phyloP scores from a whole-genome alignment of 306 rosid species.

The Vachellia pachyceras region DNA sequence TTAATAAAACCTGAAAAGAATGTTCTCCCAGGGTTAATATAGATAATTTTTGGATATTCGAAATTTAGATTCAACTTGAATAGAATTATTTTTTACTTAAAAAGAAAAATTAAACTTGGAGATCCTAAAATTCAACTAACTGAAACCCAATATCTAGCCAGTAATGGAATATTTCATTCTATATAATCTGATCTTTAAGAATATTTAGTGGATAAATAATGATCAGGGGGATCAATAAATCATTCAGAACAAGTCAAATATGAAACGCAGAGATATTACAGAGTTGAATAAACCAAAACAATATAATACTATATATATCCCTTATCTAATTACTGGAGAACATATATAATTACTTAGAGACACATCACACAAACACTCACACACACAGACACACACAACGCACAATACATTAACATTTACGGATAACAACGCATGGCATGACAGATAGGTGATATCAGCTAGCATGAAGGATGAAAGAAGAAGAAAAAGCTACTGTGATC shows the following conservation, averaged over 20 bases:
- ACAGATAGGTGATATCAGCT: background rate
- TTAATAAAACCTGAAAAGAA: background rate
- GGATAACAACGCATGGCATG: background rate
- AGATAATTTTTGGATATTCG: background rate
- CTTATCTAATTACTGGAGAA: background rate
- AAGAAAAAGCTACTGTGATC: background rate
- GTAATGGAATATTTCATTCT: background rate
- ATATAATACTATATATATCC: background rate
- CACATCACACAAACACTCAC: no score
- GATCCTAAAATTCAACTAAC: background rate
- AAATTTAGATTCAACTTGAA: background rate
- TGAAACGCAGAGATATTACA: background rate
- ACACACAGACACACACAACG: background rate
- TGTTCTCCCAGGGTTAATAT: background rate
- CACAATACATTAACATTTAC: background rate
- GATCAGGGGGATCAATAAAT: background rate
- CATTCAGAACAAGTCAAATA: background rate
- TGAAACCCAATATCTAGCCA: background rate
- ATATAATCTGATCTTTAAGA: background rate
- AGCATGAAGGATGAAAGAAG: background rate
- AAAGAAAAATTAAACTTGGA: background rate
- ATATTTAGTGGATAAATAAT: background rate
- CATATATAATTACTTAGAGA: background rate
- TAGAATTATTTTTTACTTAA: background rate
- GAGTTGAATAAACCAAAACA: background rate